Conservation (phyloP, 371 early-diverging fungal species). For the Mucor lusitanicus region DNA sequence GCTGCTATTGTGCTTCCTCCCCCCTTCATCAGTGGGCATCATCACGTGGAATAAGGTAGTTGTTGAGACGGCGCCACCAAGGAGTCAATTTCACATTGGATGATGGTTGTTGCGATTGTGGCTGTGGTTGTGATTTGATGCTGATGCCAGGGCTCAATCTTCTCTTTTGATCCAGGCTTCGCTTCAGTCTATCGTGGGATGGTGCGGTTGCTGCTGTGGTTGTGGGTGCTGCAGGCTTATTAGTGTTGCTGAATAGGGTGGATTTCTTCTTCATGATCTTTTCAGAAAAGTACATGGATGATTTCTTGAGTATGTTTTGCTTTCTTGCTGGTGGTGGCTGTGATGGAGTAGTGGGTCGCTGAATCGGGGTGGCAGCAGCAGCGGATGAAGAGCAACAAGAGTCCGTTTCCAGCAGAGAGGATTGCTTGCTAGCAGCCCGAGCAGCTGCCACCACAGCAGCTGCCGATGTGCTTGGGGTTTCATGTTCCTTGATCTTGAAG, state of each 20-base stretch:
- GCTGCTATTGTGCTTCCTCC: neutral
- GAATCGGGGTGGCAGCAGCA: neutral
- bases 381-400: neutral
- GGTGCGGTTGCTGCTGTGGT: neutral
- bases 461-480: constrained; percentile 10
- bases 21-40: neutral
- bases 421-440: neutral
- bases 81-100: neutral
- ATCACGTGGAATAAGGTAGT: constrained; percentile 3
- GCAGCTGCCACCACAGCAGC: constrained; percentile 5
- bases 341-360: neutral
- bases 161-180: neutral
- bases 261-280: constrained; percentile 10
- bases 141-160: neutral
- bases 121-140: neutral
- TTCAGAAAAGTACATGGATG: constrained; percentile 12
- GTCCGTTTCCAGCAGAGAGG: neutral
- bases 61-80: constrained; percentile 8
- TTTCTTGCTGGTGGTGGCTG: neutral
- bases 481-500: constrained; percentile 7
- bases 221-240: neutral
- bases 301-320: constrained; percentile 10
- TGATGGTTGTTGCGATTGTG: neutral
- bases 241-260: neutral
- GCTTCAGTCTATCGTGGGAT: neutral